phyloP scores from a whole-genome alignment of 495 filamentous ascomycete species.

The Articulospora tetracladia region DNA sequence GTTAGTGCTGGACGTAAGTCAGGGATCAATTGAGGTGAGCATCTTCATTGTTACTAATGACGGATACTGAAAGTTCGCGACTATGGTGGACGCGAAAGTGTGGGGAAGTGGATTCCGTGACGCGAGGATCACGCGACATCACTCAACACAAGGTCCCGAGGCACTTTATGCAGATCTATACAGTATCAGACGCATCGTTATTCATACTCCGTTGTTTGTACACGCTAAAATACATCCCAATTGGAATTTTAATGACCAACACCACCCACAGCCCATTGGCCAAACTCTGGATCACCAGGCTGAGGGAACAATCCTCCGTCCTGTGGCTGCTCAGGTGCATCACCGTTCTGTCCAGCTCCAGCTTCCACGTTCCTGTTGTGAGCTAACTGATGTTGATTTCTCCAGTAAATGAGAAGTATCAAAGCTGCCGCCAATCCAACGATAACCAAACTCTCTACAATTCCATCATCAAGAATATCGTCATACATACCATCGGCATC shows the following conservation, averaged over 20 bases:
- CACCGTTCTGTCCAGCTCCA: slow-evolving; percentile 32
- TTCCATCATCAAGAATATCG: slow-evolving; percentile 66
- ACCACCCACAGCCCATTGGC: slow-evolving; percentile 71
- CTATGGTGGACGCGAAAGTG: not conserved
- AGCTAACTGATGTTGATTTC: slow-evolving; percentile 68
- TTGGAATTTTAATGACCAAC: slow-evolving; percentile 59
- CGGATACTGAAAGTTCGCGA: not conserved
- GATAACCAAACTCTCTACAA: slow-evolving; percentile 84
- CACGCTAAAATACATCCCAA: slow-evolving; percentile 16
- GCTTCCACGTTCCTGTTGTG: slow-evolving; percentile 25
- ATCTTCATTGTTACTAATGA: slow-evolving; percentile 17
- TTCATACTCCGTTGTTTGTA: slow-evolving; percentile 3
- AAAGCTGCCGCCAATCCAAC: slow-evolving; percentile 70
- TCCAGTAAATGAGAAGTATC: slow-evolving; percentile 75
- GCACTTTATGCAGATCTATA: too few relatives aligned
- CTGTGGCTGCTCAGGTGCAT: slow-evolving; percentile 31
- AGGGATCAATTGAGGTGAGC: slow-evolving; percentile 12
- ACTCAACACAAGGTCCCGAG: too few relatives aligned
- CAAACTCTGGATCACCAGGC: slow-evolving; percentile 67
- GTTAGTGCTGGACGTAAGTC: slow-evolving; percentile 22
- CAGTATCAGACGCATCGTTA: not conserved
- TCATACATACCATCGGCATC: slow-evolving; percentile 62
- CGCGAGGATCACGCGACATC: not conserved
- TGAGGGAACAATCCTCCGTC: slow-evolving; percentile 69
- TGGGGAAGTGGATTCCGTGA: too few relatives aligned